Evolutionary conservation across 768 basidiomycete genomes (phyloP), one percentile per base, ranked within the genome.

Genomic region (Russula lepida): DNA sequence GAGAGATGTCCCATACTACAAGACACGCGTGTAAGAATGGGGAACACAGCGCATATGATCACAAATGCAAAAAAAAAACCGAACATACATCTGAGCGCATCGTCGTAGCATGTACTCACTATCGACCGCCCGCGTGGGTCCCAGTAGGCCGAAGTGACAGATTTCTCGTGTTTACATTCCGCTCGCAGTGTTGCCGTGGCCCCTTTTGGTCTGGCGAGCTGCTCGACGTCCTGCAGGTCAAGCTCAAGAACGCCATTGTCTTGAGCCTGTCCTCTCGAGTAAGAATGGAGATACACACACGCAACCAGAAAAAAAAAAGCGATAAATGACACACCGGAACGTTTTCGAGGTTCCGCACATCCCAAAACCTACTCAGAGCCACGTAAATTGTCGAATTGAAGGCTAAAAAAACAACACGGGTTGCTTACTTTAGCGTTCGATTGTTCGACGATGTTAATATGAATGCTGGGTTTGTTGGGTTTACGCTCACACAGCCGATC

Each of bases 61-160:
- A 25, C 39, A 35, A 23, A 39, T 19, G 35, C 44, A 25, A 77
- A 78, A 35, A 35, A n/a, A n/a, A n/a, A n/a, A n/a, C n/a, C n/a
- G n/a, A 1, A 35, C 85, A 67, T 68, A 92, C 91, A 67, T 67
- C 88, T 77, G 37, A 93, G 64, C 3, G 79, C 81, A 73, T 93
- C 85, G 65, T 93, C 91, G 65, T 93, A 93, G 69, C 85, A 85
- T 5, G 91, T 93, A 71, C 88, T 91, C 51, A 92, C 84, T 62
- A 93, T 84, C 54, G 81, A 77, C 28, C 87, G 80, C 3, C 91
- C 91, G 59, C 85, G 77, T 3, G 89, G 82, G 71, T 92, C 89
- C 91, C 91, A 93, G 66, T 86, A 92, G 0, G 88, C 91, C 17
- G 91, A 84, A 63, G 85, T 92, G 48, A 84, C 88, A 17, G 88